These are phyloP conservation scores for Mycena sanguinolenta DNA, from an alignment of 768 basidiomycete genomes.

Conservation along the genomic window DNA sequence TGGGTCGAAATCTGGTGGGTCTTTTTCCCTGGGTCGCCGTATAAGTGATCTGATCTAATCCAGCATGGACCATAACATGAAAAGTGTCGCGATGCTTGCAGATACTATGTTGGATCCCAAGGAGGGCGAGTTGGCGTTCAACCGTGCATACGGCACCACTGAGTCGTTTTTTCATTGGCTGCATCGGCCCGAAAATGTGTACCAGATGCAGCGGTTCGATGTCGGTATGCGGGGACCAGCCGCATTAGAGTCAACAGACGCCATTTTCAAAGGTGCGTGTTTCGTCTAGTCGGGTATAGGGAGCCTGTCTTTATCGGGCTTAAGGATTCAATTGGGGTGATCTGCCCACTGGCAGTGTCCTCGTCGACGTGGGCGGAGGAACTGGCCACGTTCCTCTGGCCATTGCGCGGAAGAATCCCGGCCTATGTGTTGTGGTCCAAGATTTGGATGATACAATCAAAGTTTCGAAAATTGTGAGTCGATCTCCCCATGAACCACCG, in stretches of 20 bases:
- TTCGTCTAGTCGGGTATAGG: neutral
- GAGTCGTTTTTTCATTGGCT: neutral
- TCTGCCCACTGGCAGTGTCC: too few relatives aligned
- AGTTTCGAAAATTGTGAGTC: conserved; percentile 1
- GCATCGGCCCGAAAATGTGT: neutral
- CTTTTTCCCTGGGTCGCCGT: too few relatives aligned
- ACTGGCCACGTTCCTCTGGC: too few relatives aligned
- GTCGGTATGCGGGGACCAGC: neutral
- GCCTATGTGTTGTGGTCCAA: conserved; percentile 1
- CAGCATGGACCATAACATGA: too few relatives aligned
- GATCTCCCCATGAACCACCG: neutral
- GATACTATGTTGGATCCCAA: too few relatives aligned
- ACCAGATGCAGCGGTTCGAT: too few relatives aligned
- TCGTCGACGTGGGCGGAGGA: too few relatives aligned
- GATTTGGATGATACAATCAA: neutral
- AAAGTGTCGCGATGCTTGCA: too few relatives aligned
- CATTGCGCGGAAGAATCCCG: neutral
- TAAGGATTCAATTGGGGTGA: conserved; percentile 10
- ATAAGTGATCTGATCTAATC: too few relatives aligned
- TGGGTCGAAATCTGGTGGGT: neutral
- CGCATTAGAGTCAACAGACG: neutral
- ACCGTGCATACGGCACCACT: neutral
- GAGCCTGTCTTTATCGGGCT: neutral
- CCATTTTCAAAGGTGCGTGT: neutral
- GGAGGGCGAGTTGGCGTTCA: too few relatives aligned